phyloP scores from a whole-genome alignment of 2,329 filamentous ascomycete species.

The Endothia cerciana region DNA sequence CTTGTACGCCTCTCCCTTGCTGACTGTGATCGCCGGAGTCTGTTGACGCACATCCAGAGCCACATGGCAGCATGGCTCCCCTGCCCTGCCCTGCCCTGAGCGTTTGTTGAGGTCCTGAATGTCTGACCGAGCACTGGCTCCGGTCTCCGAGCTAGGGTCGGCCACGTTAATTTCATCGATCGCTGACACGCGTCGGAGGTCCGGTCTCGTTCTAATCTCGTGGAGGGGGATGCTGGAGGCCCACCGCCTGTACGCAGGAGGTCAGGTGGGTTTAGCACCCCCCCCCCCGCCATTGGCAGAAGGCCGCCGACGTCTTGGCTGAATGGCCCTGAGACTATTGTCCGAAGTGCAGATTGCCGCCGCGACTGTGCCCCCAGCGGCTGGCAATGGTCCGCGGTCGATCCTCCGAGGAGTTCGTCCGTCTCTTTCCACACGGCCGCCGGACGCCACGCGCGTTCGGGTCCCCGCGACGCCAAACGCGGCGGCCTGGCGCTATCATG shows the following conservation, averaged over 20 bases:
- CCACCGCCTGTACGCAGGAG: not conserved
- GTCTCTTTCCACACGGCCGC: not conserved
- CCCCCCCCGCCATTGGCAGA: not conserved
- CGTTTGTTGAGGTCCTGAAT: not conserved
- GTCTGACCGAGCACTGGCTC: not conserved
- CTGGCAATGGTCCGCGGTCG: not conserved
- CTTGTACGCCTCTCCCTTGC: not conserved
- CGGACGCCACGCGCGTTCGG: not conserved
- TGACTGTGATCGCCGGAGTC: constrained; percentile 6
- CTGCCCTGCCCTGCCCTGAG: not conserved
- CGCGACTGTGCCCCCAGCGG: not conserved
- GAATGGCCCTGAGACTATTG: not conserved
- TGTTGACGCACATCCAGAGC: constrained; percentile 13
- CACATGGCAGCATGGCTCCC: constrained; percentile 25
- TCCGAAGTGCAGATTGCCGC: not conserved
- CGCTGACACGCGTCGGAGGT: not conserved
- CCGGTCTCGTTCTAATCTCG: not conserved
- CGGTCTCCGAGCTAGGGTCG: not conserved
- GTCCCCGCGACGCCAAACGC: not conserved
- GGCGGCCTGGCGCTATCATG: not conserved
- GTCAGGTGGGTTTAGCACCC: not conserved
- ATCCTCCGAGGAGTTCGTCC: not conserved
- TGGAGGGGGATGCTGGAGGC: not conserved
- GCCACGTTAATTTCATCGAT: not conserved
- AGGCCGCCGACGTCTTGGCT: not conserved